These are phyloP conservation scores for Aspergillus persii DNA, from an alignment of 2,329 filamentous ascomycete species.

Conservation along the genomic window DNA sequence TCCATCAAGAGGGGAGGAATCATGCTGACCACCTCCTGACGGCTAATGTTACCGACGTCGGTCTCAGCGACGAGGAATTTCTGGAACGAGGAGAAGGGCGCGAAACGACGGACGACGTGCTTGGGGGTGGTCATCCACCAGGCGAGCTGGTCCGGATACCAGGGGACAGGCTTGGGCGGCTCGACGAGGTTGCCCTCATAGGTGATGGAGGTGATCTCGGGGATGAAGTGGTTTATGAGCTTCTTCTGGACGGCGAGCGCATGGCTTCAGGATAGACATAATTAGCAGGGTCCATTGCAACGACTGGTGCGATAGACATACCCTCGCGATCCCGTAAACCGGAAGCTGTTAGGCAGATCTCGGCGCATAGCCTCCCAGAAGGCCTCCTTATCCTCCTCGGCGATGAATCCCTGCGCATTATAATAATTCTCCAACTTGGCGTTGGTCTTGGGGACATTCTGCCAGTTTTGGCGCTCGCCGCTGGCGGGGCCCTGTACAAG, in stretches of 20 bases:
- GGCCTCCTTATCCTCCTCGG: slow-evolving; percentile 70
- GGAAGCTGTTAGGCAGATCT: slow-evolving; percentile 94
- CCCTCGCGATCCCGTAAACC: slow-evolving; percentile 94
- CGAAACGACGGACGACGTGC: slow-evolving; percentile 88
- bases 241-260: slow-evolving; percentile 89
- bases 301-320: slow-evolving; percentile 39
- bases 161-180: slow-evolving; percentile 75
- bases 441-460: slow-evolving; percentile 73
- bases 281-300: neutral
- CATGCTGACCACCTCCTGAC: slow-evolving; percentile 98
- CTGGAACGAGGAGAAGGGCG: slow-evolving; percentile 92
- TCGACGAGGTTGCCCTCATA: slow-evolving; percentile 80
- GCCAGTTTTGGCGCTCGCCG: slow-evolving; percentile 48
- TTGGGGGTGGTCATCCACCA: slow-evolving; percentile 99
- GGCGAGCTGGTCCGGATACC: slow-evolving; percentile 93
- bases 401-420: slow-evolving; percentile 70
- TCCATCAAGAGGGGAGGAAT: slow-evolving; percentile 94
- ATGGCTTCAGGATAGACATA: slow-evolving; percentile 56
- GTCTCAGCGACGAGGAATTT: slow-evolving; percentile 98
- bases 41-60: slow-evolving; percentile 92
- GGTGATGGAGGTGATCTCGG: slow-evolving; percentile 80
- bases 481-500: slow-evolving; percentile 33
- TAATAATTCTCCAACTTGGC: slow-evolving; percentile 85
- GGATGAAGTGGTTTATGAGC: slow-evolving; percentile 83
- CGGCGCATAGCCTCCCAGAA: slow-evolving; percentile 84